phyloP scores from a whole-genome alignment of 228 moss, liverwort and hornwort species.

The Sphagnum fallax region DNA sequence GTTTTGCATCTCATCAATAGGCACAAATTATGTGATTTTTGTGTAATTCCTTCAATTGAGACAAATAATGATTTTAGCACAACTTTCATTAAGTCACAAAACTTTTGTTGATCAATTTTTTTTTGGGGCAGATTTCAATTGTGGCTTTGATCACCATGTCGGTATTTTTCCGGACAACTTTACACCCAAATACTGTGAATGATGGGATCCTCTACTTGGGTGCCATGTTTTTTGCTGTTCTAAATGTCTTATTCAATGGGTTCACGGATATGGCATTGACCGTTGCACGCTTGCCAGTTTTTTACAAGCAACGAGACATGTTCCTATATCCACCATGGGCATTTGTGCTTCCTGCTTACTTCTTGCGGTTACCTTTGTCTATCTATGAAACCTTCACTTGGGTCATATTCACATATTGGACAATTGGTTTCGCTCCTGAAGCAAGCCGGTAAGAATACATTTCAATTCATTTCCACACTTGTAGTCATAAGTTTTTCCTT shows the following conservation, averaged over 20 bases:
- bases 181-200: conserved; percentile 34
- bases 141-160: conserved; percentile 93
- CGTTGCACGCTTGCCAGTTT: conserved; percentile 68
- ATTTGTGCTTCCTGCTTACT: conserved; percentile 59
- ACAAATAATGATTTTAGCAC: too few species aligned
- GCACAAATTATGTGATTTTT: background rate
- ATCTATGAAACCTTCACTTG: conserved; percentile 72
- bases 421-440: conserved; percentile 88
- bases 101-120: background rate
- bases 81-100: background rate
- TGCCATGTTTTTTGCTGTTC: conserved; percentile 80
- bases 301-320: conserved; percentile 86
- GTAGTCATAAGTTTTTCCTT: too few species aligned
- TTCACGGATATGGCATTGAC: conserved; percentile 81
- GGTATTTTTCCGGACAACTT: conserved; percentile 67
- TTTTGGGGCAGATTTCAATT: conserved; percentile 47
- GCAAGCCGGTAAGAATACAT: conserved; percentile 40
- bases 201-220: conserved; percentile 71
- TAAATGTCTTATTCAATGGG: conserved; percentile 88
- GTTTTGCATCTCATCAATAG: too few species aligned
- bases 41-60: too few species aligned
- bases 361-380: conserved; percentile 63
- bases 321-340: conserved; percentile 89
- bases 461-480: too few species aligned
- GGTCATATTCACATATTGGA: conserved; percentile 71